phyloP scores from a whole-genome alignment of 176 grass and related monocot genomes.

The Hyparrhenia diplandra region DNA sequence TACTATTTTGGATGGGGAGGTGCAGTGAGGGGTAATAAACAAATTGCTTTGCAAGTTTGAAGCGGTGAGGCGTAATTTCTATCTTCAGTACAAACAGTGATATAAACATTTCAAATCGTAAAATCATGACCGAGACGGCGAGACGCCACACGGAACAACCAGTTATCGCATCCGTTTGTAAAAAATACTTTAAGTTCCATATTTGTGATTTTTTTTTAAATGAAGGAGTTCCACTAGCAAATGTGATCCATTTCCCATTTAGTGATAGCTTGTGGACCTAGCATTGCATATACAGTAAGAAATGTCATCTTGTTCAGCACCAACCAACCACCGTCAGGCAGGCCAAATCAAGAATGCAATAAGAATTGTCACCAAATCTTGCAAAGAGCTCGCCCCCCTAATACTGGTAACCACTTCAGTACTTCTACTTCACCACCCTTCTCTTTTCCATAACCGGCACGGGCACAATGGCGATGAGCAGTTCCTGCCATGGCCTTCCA shows the following conservation, averaged over 20 bases:
- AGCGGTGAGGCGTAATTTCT: neutral
- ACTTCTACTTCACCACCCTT: neutral
- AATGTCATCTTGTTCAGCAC: slow-evolving; percentile 8
- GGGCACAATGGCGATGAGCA: neutral
- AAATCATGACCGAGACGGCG: neutral
- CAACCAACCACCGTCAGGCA: no score
- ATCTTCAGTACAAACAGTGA: neutral
- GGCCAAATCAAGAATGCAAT: no score
- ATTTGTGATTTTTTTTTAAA: no score
- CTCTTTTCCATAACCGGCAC: neutral
- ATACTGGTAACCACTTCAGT: no score
- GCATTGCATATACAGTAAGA: neutral
- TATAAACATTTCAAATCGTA: neutral
- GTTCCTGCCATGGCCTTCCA: neutral
- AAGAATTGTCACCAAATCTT: no score
- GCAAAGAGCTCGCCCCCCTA: no score
- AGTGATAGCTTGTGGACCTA: neutral
- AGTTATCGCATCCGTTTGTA: neutral
- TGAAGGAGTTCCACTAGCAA: neutral
- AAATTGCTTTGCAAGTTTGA: neutral
- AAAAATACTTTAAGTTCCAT: neutral
- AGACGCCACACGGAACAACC: neutral
- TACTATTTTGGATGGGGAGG: neutral
- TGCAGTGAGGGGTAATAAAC: neutral
- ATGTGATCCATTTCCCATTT: neutral